These are phyloP conservation scores for Psilocybe mexicana DNA, from an alignment of 1,284 basidiomycete genomes.

Conservation along the genomic window DNA sequence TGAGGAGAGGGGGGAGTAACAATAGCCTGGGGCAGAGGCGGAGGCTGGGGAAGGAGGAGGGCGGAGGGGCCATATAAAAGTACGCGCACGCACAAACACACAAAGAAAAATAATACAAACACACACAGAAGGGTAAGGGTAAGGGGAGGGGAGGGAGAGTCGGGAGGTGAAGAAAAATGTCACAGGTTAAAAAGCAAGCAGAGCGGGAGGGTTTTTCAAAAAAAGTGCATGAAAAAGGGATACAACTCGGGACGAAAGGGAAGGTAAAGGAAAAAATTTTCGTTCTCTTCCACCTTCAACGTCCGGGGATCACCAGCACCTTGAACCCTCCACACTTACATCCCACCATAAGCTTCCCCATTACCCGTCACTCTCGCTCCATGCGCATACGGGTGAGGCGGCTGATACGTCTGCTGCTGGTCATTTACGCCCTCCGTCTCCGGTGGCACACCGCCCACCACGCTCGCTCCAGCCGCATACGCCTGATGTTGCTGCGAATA, in stretches of 20 bases:
- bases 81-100: no score
- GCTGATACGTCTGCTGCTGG: slow-evolving; percentile 14
- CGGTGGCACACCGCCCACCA: background rate
- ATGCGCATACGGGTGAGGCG: slow-evolving; percentile 18
- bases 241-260: background rate
- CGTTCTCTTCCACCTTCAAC: no score
- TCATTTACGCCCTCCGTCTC: background rate
- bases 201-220: no score
- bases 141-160: no score
- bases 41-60: no score
- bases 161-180: no score
- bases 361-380: background rate
- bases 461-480: background rate
- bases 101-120: background rate
- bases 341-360: slow-evolving; percentile 17
- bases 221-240: background rate
- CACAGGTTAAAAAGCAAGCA: no score
- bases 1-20: no score
- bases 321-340: slow-evolving; percentile 7
- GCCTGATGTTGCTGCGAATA: slow-evolving; percentile 15
- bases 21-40: no score
- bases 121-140: background rate
- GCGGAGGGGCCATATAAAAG: no score
- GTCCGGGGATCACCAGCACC: no score
- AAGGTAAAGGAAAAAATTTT: no score